Percentiles rank a stretch among this genome's conserved stretches.
Conservation (phyloP, 2,329 filamentous ascomycete genomes). For the Talaromyces verruculosus region DNA sequence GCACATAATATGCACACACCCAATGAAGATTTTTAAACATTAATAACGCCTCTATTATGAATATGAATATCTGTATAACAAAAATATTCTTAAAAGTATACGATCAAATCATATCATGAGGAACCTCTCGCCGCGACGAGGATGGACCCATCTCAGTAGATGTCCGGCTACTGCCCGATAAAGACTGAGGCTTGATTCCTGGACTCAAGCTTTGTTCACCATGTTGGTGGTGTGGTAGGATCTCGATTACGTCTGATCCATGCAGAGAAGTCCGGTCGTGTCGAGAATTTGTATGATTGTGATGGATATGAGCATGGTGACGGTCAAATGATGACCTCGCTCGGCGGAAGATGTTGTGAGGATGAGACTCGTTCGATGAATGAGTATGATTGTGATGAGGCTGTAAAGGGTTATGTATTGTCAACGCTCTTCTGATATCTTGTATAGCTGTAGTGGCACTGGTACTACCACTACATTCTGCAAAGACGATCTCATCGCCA, state of each 20-base stretch:
- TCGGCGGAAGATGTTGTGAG: conserved; percentile 5
- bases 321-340: conserved; percentile 1
- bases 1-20: background rate
- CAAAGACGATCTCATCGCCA: background rate
- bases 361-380: background rate
- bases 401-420: background rate
- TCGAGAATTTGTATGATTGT: background rate
- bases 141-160: conserved; percentile 2
- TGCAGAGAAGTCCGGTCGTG: conserved; percentile 8
- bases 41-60: background rate
- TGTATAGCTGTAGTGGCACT: background rate
- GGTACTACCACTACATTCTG: too few relatives aligned
- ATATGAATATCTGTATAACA: background rate
- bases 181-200: background rate
- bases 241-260: conserved; percentile 20
- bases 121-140: background rate
- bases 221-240: conserved; percentile 15
- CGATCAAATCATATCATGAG: conserved; percentile 9
- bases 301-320: background rate
- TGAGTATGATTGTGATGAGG: background rate
- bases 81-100: background rate
- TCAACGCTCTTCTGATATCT: conserved; percentile 3
- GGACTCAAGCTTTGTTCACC: conserved; percentile 19
- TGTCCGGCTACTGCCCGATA: background rate
- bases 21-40: background rate